Base-by-base conservation (phyloP, 192 early-diverging fungal species). In the Backusella morwellensis region DNA sequence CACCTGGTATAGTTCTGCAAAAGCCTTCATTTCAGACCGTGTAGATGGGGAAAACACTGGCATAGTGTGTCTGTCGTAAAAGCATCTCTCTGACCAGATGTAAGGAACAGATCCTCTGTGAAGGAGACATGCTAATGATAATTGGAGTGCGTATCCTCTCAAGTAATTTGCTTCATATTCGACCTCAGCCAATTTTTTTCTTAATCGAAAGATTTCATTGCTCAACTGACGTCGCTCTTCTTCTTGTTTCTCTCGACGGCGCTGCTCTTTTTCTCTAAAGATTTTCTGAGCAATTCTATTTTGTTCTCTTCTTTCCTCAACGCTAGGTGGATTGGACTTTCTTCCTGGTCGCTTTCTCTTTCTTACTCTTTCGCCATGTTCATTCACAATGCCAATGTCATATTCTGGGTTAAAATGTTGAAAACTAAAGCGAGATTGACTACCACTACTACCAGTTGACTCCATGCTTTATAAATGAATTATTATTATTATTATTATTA, bases 351-450 rank as follows among this genome's bases (percentile, higher is more conserved):
- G 66, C 34, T 81, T 81, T 34, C 80, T 76, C 17, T 74, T 74
- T 21, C 80, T 54, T 15, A 77, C 21, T 23, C 76, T 68, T 4
- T 77, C 68, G 7, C 80, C 80, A 52, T 81, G 29, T 36, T 75
- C 76, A 59, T 81, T 77, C 7, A 72, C 80, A n/a, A 81, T 42
- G 21, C 80, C 80, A 44, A 81, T 38, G 63, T 81, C 80, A 40
- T 54, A 77, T 34, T 73, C 72, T 66, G 73, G 38, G 52, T 81
- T 70, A 67, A 81, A 81, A 47, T 81, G 72, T 21, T 81, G 80
- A 66, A 81, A 81, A 44, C 59, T 71, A 23, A 69, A 78, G 17
- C 70, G 44, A 63, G 56, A 14, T 63, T 63, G 56, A 29, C 23
- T 63, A 23, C 26, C 29, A 4, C 26, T 29, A 11, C 26, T 63